Base-by-base conservation (phyloP, 805 yeast genomes). In the Brettanomyces naardenensis region DNA sequence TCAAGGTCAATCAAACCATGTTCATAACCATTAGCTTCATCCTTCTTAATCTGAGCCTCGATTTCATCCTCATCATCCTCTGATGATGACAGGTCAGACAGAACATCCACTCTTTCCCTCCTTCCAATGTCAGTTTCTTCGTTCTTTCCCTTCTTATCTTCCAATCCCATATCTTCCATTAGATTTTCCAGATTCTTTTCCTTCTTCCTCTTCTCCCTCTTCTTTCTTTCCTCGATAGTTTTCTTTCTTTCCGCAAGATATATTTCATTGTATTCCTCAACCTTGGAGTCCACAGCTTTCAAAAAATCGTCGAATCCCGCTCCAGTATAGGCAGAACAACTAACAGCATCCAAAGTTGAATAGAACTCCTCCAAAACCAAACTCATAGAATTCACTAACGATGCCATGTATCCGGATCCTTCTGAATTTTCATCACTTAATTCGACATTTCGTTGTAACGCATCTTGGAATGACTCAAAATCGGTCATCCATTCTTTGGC, bases 401-500 rank as follows among this genome's bases (percentile, higher is more conserved):
- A 86, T 38, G 85, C 76, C 98, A 92, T 92, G 59, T 92, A 92
- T 2, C 96, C 96, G 3, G 90, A 78, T 17, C 77, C 75, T 38
- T 61, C 64, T 5, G 73, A 70, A 19, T 71, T 74, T 36, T 71
- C 77, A 27, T 78, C 81, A 46, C 75, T 80, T 35, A 73, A 61
- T 33, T 83, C 88, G 43, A 78, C 77, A 55, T 81, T 82, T 23
- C 69, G 67, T 45, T 70, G 69, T 39, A 90, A 64, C 2, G 95
- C 95, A 18, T 61, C 64, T 59, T 90, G 97, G 67, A 92, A 92
- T 13, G 77, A 69, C 59, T 90, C 97, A 59, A 92, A 92, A 62
- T 92, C 98, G 2, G 80, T 75, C 97, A 92, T 87, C 99, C 99
- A 92, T 47, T 86, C 94, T 53, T 77, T 79, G 18, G 95, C 97